phyloP scores from a whole-genome alignment of 805 yeast species.

The Starmerella apis region DNA sequence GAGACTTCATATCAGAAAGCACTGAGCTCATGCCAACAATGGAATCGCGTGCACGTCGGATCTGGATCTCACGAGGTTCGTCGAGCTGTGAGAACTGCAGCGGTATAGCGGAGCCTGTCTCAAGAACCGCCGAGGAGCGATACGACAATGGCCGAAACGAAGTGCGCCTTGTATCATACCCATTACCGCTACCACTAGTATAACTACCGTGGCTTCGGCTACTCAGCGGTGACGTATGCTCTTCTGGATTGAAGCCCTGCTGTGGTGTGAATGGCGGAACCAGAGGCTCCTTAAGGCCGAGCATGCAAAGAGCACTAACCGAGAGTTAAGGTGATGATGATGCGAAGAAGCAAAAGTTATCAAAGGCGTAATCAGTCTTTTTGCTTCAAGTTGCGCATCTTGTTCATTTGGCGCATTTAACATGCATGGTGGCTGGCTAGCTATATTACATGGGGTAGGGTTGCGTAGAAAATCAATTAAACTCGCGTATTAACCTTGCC shows the following conservation, averaged over 20 bases:
- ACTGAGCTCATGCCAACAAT: conserved; percentile 20
- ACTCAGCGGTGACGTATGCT: neutral
- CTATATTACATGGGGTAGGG: neutral
- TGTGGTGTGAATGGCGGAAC: conserved; percentile 4
- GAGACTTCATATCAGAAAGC: conserved; percentile 19
- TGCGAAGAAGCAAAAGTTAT: neutral
- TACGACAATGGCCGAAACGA: conserved; percentile 16
- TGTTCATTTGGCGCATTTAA: neutral
- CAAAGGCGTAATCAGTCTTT: neutral
- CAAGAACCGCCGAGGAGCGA: conserved; percentile 18
- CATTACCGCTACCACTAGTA: neutral
- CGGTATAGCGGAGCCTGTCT: conserved; percentile 22
- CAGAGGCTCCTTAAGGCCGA: neutral
- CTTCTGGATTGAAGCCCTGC: neutral
- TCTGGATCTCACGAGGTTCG: conserved; percentile 21
- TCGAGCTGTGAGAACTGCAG: conserved; percentile 12
- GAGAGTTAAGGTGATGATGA: neutral
- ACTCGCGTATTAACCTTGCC: conserved; percentile 7
- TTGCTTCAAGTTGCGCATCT: neutral
- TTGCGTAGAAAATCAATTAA: conserved; percentile 2
- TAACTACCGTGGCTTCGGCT: neutral
- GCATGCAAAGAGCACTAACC: neutral
- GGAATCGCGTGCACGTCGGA: conserved; percentile 22
- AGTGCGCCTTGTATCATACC: neutral
- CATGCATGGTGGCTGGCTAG: conserved; percentile 5